Evolutionary conservation across 208 protist species (phyloP).

Genomic region (Strigomonas galati): DNA sequence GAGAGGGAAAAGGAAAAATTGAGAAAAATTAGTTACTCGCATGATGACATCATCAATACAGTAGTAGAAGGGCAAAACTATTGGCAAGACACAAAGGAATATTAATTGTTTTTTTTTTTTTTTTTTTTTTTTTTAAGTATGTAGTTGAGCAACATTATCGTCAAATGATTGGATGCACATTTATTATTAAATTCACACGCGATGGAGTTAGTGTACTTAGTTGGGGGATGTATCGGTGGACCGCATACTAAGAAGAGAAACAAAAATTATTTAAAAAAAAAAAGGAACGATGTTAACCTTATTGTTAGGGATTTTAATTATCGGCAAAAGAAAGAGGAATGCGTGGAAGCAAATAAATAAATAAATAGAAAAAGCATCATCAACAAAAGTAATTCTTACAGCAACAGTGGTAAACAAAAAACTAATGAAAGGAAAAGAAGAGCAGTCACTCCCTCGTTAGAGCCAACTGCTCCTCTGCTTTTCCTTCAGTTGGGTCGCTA

Average conservation of each 20-base stretch:
- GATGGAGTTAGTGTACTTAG: no score
- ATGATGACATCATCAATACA: no score
- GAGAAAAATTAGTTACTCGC: no score
- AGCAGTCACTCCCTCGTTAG: constrained; percentile 14
- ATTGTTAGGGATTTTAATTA: no score
- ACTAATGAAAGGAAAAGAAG: constrained; percentile 19
- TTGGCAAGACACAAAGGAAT: background rate
- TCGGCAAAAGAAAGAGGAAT: background rate
- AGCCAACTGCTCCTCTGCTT: constrained; percentile 77
- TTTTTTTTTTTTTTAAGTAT: constrained; percentile 10
- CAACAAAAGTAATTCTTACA: no score
- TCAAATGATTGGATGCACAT: no score
- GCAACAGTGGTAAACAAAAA: constrained; percentile 6
- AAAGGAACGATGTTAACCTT: no score
- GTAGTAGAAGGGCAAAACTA: no score
- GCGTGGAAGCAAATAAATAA: constrained; percentile 3
- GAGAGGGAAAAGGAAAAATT: constrained; percentile 14
- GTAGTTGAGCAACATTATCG: no score
- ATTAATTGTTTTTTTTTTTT: constrained; percentile 18
- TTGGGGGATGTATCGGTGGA: background rate
- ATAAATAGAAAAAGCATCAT: background rate
- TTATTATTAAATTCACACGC: no score
- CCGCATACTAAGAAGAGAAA: background rate
- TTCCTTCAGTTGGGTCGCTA: constrained; percentile 70
- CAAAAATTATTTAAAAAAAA: background rate